These are phyloP conservation scores for Fusarium oxysporum DNA, from an alignment of 2,329 filamentous ascomycete genomes.

Conservation along the genomic window DNA sequence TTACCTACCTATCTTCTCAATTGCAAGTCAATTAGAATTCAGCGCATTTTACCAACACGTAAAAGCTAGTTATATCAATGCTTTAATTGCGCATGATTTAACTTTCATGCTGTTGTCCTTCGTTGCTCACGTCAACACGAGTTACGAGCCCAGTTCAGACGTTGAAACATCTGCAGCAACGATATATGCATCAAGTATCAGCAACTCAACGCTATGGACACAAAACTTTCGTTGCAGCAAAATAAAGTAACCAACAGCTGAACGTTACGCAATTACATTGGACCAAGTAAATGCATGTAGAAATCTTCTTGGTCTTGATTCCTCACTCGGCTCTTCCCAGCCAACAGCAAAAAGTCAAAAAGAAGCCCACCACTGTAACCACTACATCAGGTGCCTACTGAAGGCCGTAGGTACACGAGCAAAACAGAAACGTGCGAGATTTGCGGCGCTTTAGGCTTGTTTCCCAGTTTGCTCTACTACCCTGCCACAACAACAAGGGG, in stretches of 20 bases:
- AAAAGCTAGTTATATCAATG: neutral
- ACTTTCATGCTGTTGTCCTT: slow-evolving; percentile 8
- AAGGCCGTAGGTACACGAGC: neutral
- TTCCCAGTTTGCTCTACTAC: neutral
- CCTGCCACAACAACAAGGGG: slow-evolving; percentile 1
- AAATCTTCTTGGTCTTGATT: neutral
- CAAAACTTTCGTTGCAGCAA: neutral
- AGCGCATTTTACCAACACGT: neutral
- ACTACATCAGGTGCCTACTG: neutral
- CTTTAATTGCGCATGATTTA: neutral
- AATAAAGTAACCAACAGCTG: neutral
- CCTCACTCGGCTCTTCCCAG: slow-evolving; percentile 4
- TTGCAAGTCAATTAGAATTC: neutral
- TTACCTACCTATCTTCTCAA: neutral
- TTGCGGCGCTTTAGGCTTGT: slow-evolving; percentile 9
- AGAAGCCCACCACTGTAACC: neutral
- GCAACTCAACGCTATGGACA: neutral
- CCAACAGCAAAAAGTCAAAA: slow-evolving; percentile 1
- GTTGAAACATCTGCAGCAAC: neutral
- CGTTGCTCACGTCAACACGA: neutral
- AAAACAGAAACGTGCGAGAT: slow-evolving; percentile 9
- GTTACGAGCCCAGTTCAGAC: neutral
- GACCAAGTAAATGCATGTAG: neutral
- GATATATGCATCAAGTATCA: neutral
- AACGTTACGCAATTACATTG: neutral